Evolutionary conservation across 495 filamentous ascomycete species (phyloP).

Genomic region (Friedmanniomyces endolithicus): DNA sequence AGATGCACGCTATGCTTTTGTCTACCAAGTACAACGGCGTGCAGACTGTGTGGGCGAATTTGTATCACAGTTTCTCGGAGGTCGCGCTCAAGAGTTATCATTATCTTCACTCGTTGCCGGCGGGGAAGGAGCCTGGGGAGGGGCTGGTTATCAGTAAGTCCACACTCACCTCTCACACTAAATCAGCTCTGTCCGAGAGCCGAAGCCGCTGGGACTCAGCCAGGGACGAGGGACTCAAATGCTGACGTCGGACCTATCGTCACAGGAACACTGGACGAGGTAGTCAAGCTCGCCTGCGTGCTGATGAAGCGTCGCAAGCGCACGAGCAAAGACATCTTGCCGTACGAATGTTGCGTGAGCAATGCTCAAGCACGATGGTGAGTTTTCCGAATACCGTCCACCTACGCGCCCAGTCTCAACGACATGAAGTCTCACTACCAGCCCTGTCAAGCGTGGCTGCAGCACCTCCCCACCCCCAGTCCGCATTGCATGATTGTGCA

Average conservation of each 20-base stretch:
- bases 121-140: slow-evolving; percentile 39
- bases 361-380: slow-evolving; percentile 58
- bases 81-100: slow-evolving; percentile 75
- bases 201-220: too few relatives aligned
- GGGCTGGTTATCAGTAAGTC: slow-evolving; percentile 49
- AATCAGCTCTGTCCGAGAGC: too few relatives aligned
- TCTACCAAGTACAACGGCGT: slow-evolving; percentile 69
- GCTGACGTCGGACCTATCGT: not conserved
- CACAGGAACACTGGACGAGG: slow-evolving; percentile 50
- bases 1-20: slow-evolving; percentile 79
- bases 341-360: slow-evolving; percentile 47
- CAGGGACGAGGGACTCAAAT: not conserved
- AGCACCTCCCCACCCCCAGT: too few relatives aligned
- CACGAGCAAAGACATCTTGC: slow-evolving; percentile 33
- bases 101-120: slow-evolving; percentile 53
- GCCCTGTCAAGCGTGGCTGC: too few relatives aligned
- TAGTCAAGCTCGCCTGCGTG: slow-evolving; percentile 51
- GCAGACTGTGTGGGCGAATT: slow-evolving; percentile 53
- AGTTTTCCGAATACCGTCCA: slow-evolving; percentile 5
- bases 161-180: too few relatives aligned
- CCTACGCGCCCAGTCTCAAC: not conserved
- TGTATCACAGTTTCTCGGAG: slow-evolving; percentile 62
- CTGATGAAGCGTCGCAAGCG: slow-evolving; percentile 48
- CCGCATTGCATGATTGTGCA: too few relatives aligned
- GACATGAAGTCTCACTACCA: too few relatives aligned